A percentile compares a stretch with the other conserved stretches of the same genome.
Evolutionary conservation across 1,284 basidiomycete species (phyloP).

Genomic region (Trichosporon coremiiforme): DNA sequence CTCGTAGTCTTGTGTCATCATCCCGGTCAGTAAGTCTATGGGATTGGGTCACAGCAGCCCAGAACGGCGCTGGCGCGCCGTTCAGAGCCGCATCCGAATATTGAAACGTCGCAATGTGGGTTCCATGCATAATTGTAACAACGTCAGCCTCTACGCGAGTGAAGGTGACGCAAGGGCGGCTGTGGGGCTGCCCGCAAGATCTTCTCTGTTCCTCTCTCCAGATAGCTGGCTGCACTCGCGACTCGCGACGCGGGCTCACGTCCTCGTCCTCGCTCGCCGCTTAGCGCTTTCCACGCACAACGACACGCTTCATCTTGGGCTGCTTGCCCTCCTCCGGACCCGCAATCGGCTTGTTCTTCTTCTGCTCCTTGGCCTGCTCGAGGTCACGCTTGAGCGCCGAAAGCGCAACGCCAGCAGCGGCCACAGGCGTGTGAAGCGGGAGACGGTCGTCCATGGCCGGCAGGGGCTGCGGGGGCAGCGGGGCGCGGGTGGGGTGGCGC

Average conservation of each 20-base stretch:
- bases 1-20: too few species aligned
- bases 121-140: constrained; percentile 35
- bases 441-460: constrained; percentile 52
- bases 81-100: neutral
- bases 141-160: constrained; percentile 34
- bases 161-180: constrained; percentile 26
- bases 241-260: neutral
- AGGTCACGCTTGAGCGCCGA: constrained; percentile 52
- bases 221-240: too few species aligned
- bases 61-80: neutral
- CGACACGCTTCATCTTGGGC: constrained; percentile 53
- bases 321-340: constrained; percentile 38
- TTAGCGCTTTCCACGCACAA: constrained; percentile 50
- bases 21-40: too few species aligned
- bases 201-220: too few species aligned
- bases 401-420: constrained; percentile 53
- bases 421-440: constrained; percentile 52
- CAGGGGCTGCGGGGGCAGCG: constrained; percentile 46
- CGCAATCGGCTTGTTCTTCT: constrained; percentile 47
- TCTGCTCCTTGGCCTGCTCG: constrained; percentile 54
- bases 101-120: constrained; percentile 28
- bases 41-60: too few species aligned
- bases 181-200: too few species aligned
- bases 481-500: constrained; percentile 40
- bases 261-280: too few species aligned